Base-by-base conservation (phyloP, 1,284 basidiomycete genomes). In the Pascua sp. region DNA sequence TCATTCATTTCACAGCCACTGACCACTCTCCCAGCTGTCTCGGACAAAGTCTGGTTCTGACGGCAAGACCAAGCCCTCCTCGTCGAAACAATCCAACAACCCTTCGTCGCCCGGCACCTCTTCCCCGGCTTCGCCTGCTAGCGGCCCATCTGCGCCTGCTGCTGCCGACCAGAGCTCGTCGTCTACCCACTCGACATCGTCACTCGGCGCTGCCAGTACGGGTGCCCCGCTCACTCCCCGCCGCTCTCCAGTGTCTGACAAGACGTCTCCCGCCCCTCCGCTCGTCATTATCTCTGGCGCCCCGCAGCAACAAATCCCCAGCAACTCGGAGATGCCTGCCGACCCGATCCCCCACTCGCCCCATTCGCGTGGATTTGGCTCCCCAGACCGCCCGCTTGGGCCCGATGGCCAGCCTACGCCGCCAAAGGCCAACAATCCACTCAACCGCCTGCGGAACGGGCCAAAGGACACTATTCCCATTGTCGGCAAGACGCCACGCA, bases 391-490 rank as follows among this genome's bases (percentile, higher is more conserved):
- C 43, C 53, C 61, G 24, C 65, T 68, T 15, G 69, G 66, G 17
- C 67, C 71, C n/a, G 72, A 73, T 49, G 72, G 70, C 16, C 64
- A 70, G 48, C 71, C 73, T 1, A 75, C 77, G 4, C 80, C 80
- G 4, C 79, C 80, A 24, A 80, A 79, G 65, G 75, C 77, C 10
- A 78, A 78, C 11, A 78, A 80, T 10, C 75, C 78, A 1, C 67
- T 80, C 50, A 75, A 72, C 46, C 71, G 78, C 56, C 67, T 80
- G 51, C 71, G 77, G 51, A 32, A 32, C 24, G 70, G 72, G 10
- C 71, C 91, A 53, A 94, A 91, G 78, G 93, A 96, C 75, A 95
- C 91, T 38, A 96, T 97, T 63, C 91, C 92, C 36, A 90, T 95
- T 63, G 88, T 91, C 24, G 91, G 90, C 51, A 95, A 96, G 74